Percentiles rank a stretch among this genome's conserved stretches.
Conservation (phyloP, 805 yeast species). For the Cyberlindnera veronae region DNA sequence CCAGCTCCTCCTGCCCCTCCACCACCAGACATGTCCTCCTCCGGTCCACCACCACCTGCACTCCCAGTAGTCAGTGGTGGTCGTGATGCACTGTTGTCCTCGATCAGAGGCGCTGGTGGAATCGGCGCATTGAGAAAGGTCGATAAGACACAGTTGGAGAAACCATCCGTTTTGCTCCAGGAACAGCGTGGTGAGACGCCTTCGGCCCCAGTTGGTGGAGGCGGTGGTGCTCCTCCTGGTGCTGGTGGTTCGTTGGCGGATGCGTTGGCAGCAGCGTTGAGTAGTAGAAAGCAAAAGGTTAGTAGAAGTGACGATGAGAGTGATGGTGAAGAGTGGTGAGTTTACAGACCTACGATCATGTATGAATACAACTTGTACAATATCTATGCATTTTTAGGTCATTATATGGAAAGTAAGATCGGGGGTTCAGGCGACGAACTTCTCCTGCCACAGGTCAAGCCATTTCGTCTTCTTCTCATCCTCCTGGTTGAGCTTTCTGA, state of each 20-base stretch:
- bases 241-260: slow-evolving; percentile 73
- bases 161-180: slow-evolving; percentile 67
- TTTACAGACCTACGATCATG: not conserved
- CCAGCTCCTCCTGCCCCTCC: slow-evolving; percentile 31
- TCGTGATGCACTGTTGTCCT: slow-evolving; percentile 80
- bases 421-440: slow-evolving; percentile 31
- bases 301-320: slow-evolving; percentile 80
- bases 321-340: slow-evolving; percentile 70
- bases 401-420: too few species aligned
- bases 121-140: slow-evolving; percentile 67
- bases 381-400: too few species aligned
- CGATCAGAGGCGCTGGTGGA: slow-evolving; percentile 76
- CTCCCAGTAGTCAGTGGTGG: slow-evolving; percentile 45
- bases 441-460: slow-evolving; percentile 51
- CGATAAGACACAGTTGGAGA: slow-evolving; percentile 80
- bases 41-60: slow-evolving; percentile 26
- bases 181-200: slow-evolving; percentile 67
- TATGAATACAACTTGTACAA: too few species aligned
- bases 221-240: slow-evolving; percentile 44
- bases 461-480: slow-evolving; percentile 56
- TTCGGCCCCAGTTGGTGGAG: slow-evolving; percentile 31
- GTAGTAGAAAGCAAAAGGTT: slow-evolving; percentile 77
- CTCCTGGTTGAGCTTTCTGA: slow-evolving; percentile 44
- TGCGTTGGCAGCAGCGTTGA: slow-evolving; percentile 84
- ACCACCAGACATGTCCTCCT: slow-evolving; percentile 23